Base-by-base conservation (phyloP, 2,329 filamentous ascomycete species). In the Chaetomium sp. region DNA sequence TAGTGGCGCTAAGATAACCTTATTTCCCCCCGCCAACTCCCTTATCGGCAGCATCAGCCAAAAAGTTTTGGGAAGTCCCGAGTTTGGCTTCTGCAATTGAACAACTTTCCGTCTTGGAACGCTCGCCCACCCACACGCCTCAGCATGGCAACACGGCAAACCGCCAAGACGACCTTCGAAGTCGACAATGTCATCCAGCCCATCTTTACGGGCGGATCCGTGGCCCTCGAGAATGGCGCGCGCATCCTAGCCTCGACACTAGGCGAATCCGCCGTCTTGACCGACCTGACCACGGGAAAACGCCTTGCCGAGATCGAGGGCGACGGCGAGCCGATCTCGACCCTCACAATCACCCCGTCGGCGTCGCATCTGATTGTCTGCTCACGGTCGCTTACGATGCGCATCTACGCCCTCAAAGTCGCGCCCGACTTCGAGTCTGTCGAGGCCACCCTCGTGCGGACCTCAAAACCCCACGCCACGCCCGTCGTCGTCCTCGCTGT, bases 361-460 rank as follows among this genome's bases (percentile, higher is more conserved):
- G 90, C 85, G 7, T 91, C 89, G 33, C 90, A 96, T 71, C 80
- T 97, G 54, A 85, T 96, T 61, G 76, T 95, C 63, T 97, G 91
- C 75, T 99, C 94, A 14, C 86, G 92, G 63, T 97, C 92, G n/a
- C 79, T 96, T 53, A 91, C 91, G 6, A 95, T 97, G 91, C 87
- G 89, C 67, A 91, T 97, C 62, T 97, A 89, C 73, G 74, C 86
- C 14, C 77, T 99, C 33, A 79, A 79, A 51, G 75, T 78, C 33
- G 81, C 82, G 19, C 75, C 76, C 34, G 76, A 80, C 19, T 77
- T 81, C 40, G 76, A 76, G 47, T 72, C 76, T 4, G 78, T 91
- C 59, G 81, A 85, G 52, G 72, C 85, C 19, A 83, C 86, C 49
- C 82, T 95, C 12, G 70, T 88, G 12, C 84, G 91, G 64, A 91